Evolutionary conservation across 306 rosid genomes (phyloP).

Genomic region (Hippophae rhamnoides): DNA sequence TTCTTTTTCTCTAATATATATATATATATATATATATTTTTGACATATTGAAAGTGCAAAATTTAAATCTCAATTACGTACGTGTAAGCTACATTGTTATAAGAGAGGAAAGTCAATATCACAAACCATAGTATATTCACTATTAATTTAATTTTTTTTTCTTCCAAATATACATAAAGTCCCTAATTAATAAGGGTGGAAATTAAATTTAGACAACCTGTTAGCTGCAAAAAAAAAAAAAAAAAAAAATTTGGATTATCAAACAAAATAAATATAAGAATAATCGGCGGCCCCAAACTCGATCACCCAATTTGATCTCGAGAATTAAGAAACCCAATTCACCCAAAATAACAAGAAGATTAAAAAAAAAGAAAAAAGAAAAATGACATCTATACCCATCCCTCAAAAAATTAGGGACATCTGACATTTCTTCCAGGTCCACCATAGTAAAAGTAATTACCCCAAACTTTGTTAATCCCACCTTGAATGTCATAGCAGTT

Average conservation of each 20-base stretch:
- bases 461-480: constrained; percentile 83
- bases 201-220: constrained; percentile 46
- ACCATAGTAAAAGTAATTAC: constrained; percentile 89
- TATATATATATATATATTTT: too few relatives aligned
- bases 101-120: constrained; percentile 8
- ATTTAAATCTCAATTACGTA: too few relatives aligned
- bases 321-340: constrained; percentile 50
- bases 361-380: constrained; percentile 3
- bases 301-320: constrained; percentile 28
- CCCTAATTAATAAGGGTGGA: constrained; percentile 30
- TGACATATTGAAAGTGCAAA: too few relatives aligned
- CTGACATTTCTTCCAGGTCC: constrained; percentile 89
- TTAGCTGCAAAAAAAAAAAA: constrained; percentile 32
- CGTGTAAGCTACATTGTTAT: too few relatives aligned
- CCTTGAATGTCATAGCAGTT: constrained; percentile 92
- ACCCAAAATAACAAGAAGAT: constrained; percentile 14
- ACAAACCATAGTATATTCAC: constrained; percentile 45
- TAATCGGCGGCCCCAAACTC: constrained; percentile 42
- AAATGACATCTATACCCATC: constrained; percentile 18
- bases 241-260: constrained; percentile 20
- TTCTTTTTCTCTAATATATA: too few relatives aligned
- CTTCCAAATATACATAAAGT: constrained; percentile 45
- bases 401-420: constrained; percentile 62
- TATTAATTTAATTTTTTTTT: constrained; percentile 21
- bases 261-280: constrained; percentile 36